Evolutionary conservation across 257 asterid species (phyloP).

Genomic region (Salvia rosmarinus): DNA sequence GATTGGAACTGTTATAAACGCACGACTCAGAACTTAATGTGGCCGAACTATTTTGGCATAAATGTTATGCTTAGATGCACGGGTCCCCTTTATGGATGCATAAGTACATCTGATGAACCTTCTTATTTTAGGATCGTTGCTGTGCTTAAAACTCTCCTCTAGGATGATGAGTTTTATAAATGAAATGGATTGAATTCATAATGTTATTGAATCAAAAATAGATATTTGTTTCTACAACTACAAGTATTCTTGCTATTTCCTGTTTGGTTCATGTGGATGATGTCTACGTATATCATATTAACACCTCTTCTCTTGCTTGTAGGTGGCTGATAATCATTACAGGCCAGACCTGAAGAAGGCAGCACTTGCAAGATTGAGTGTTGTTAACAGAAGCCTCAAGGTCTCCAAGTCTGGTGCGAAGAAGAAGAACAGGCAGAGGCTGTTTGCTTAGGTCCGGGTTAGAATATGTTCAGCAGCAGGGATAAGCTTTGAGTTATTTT

Average conservation of each 20-base stretch:
- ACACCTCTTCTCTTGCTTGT: constrained; percentile 18
- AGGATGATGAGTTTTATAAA: not conserved
- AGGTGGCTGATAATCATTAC: constrained; percentile 82
- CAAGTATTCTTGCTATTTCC: not conserved
- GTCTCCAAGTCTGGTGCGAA: constrained; percentile 89
- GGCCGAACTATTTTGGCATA: not conserved
- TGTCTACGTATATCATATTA: not conserved
- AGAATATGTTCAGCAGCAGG: constrained; percentile 11
- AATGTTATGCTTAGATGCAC: not conserved
- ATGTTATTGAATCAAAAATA: not conserved
- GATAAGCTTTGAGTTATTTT: constrained; percentile 18
- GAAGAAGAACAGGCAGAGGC: constrained; percentile 93
- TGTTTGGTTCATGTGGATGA: not conserved
- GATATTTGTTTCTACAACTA: not conserved
- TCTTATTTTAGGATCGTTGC: not conserved
- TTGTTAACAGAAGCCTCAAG: constrained; percentile 82
- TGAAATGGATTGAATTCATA: not conserved
- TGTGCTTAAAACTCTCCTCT: not conserved
- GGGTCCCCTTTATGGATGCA: not conserved
- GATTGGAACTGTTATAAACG: not conserved
- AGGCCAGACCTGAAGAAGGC: constrained; percentile 95
- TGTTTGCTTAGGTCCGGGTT: constrained; percentile 41
- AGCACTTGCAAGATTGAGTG: constrained; percentile 86
- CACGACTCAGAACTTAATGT: not conserved
- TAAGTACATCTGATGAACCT: not conserved